phyloP scores from a whole-genome alignment of 2,329 filamentous ascomycete species.

The Dactylellina haptotyla region DNA sequence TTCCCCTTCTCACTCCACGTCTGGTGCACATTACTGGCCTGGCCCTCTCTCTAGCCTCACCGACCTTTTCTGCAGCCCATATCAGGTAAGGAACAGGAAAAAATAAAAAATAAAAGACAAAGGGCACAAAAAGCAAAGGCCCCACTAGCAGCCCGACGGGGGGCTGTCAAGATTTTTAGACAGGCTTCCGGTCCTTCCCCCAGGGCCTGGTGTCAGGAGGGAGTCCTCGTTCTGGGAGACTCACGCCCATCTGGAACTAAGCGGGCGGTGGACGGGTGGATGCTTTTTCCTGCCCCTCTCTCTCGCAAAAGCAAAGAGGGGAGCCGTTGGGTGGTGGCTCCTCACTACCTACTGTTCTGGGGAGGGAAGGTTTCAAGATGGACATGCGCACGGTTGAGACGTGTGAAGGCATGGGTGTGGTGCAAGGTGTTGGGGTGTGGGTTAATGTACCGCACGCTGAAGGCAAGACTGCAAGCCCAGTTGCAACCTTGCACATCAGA shows the following conservation, averaged over 20 bases:
- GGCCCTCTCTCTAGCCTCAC: background rate
- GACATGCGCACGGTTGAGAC: slow-evolving; percentile 53
- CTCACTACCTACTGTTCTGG: slow-evolving; percentile 52
- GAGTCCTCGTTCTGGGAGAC: slow-evolving; percentile 45
- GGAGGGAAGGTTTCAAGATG: slow-evolving; percentile 52
- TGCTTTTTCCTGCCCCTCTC: slow-evolving; percentile 12
- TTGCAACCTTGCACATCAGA: slow-evolving; percentile 19
- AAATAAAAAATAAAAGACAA: slow-evolving; percentile 21
- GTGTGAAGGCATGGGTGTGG: slow-evolving; percentile 49
- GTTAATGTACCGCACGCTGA: slow-evolving; percentile 26
- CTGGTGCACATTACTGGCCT: slow-evolving; percentile 22
- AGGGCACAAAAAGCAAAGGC: slow-evolving; percentile 39
- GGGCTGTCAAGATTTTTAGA: slow-evolving; percentile 45
- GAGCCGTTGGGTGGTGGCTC: slow-evolving; percentile 36
- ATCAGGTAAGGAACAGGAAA: slow-evolving; percentile 45
- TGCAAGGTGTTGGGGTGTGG: slow-evolving; percentile 35
- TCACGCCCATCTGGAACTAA: slow-evolving; percentile 48
- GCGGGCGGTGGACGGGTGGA: slow-evolving; percentile 14
- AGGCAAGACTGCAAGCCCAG: no score
- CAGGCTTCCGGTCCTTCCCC: slow-evolving; percentile 27
- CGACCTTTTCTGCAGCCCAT: slow-evolving; percentile 44
- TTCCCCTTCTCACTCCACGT: slow-evolving; percentile 52
- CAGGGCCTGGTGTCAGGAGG: slow-evolving; percentile 52
- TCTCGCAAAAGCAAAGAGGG: slow-evolving; percentile 42
- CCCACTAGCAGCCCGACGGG: slow-evolving; percentile 11